Evolutionary conservation across 2,329 filamentous ascomycete species (phyloP).

Genomic region (Cryphonectria japonica): DNA sequence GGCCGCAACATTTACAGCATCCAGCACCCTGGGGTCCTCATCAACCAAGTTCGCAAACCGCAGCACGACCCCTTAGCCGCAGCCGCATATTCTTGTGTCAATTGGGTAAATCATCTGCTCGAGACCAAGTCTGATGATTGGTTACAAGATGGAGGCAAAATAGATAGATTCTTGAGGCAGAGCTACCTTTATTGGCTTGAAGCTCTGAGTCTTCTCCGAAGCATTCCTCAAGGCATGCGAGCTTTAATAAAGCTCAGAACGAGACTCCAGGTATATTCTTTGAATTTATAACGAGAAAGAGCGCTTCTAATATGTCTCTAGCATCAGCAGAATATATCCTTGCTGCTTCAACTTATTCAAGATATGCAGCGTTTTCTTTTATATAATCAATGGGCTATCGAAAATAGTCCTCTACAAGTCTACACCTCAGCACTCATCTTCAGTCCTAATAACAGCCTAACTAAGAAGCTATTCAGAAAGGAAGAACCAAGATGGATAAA

Average conservation of each 20-base stretch:
- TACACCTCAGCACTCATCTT: constrained; percentile 31
- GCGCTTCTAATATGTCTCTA: background rate
- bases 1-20: constrained; percentile 43
- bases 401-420: constrained; percentile 28
- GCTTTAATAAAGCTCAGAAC: constrained; percentile 32
- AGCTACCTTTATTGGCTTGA: constrained; percentile 51
- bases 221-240: constrained; percentile 33
- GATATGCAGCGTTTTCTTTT: constrained; percentile 40
- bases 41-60: constrained; percentile 32
- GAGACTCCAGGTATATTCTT: constrained; percentile 26
- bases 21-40: constrained; percentile 29
- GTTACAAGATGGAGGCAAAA: constrained; percentile 34
- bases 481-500: constrained; percentile 28
- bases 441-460: constrained; percentile 22
- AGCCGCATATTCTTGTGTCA: constrained; percentile 39
- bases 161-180: constrained; percentile 40
- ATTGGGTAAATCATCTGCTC: constrained; percentile 42
- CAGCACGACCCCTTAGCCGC: constrained; percentile 35
- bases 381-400: constrained; percentile 32
- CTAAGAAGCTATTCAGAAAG: constrained; percentile 20
- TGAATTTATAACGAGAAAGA: constrained; percentile 2
- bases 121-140: constrained; percentile 17
- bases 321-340: constrained; percentile 16
- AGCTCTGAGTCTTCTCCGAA: constrained; percentile 41
- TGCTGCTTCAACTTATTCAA: constrained; percentile 29